Conservation (phyloP, 495 filamentous ascomycete genomes). For the Rusavskia elegans region DNA sequence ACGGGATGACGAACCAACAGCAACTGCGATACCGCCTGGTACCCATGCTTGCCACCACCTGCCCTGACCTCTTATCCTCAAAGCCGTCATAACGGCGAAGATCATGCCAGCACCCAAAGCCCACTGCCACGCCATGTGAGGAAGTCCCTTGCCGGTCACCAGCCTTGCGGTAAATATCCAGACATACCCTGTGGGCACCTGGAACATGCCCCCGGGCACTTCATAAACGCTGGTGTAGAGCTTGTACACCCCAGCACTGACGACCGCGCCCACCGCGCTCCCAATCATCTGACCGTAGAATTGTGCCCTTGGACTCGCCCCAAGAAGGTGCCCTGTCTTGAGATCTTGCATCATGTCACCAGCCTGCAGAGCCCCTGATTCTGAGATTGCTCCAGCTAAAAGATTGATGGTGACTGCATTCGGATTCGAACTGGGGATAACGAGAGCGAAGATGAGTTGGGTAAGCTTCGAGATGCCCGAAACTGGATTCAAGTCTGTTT, state of each 20-base stretch:
- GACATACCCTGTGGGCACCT: conserved; percentile 85
- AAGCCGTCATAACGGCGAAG: conserved; percentile 51
- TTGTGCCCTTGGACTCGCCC: conserved; percentile 83
- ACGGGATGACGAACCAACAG: conserved; percentile 42
- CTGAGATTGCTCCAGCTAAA: conserved; percentile 78
- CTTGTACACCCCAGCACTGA: conserved; percentile 76
- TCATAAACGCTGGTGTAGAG: conserved; percentile 83
- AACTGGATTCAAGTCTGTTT: conserved; percentile 94
- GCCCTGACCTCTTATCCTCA: conserved; percentile 42
- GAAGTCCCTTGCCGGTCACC: conserved; percentile 84
- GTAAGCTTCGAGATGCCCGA: conserved; percentile 94
- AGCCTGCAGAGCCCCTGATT: conserved; percentile 82
- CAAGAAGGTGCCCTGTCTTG: conserved; percentile 88
- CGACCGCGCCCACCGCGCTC: conserved; percentile 69
- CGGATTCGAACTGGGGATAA: conserved; percentile 60
- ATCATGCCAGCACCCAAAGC: conserved; percentile 52
- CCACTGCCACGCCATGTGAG: conserved; percentile 62
- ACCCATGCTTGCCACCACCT: conserved; percentile 31
- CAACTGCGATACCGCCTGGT: conserved; percentile 89
- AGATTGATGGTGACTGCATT: conserved; percentile 85
- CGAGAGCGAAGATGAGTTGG: conserved; percentile 82
- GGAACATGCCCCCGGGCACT: conserved; percentile 75
- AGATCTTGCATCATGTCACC: conserved; percentile 98
- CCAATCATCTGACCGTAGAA: conserved; percentile 95
- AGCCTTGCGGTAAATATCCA: conserved; percentile 94